These are phyloP conservation scores for Schizochytrium sp. DNA, from an alignment of 108 stramenopile genomes.

Conservation along the genomic window DNA sequence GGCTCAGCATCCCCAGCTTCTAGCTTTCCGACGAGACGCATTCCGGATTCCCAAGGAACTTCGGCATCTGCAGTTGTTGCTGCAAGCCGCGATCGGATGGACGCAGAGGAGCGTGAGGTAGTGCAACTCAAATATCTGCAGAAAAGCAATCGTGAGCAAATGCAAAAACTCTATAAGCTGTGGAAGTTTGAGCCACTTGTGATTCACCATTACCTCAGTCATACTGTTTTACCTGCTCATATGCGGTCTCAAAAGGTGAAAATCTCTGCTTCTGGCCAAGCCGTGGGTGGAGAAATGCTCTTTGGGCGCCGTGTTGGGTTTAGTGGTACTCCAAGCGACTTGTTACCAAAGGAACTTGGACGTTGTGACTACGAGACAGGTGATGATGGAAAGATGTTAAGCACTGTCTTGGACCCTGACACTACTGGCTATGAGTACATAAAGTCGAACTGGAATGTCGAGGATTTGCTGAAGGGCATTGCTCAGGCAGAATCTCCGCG, in stretches of 20 bases:
- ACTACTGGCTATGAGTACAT: constrained; percentile 65
- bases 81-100: not conserved
- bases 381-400: constrained; percentile 65
- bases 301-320: constrained; percentile 54
- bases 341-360: constrained; percentile 62
- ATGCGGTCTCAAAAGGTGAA: constrained; percentile 61
- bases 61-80: not conserved
- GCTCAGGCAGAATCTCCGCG: constrained; percentile 65
- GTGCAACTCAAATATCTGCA: constrained; percentile 67
- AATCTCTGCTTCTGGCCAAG: constrained; percentile 64
- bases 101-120: constrained; percentile 61
- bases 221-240: constrained; percentile 57
- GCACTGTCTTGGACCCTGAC: constrained; percentile 25
- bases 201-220: constrained; percentile 65
- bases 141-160: constrained; percentile 63
- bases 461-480: constrained; percentile 64
- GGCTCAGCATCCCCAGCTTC: not conserved
- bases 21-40: not conserved
- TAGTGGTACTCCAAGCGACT: constrained; percentile 63
- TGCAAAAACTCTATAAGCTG: constrained; percentile 62
- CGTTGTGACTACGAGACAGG: constrained; percentile 69
- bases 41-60: not conserved
- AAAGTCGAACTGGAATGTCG: constrained; percentile 70
- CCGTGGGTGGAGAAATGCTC: constrained; percentile 16
- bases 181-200: constrained; percentile 8